A percentile compares a stretch with the other conserved stretches of the same genome.
Conservation (phyloP, 2,329 filamentous ascomycete species). For the Fusarium nodosum region DNA sequence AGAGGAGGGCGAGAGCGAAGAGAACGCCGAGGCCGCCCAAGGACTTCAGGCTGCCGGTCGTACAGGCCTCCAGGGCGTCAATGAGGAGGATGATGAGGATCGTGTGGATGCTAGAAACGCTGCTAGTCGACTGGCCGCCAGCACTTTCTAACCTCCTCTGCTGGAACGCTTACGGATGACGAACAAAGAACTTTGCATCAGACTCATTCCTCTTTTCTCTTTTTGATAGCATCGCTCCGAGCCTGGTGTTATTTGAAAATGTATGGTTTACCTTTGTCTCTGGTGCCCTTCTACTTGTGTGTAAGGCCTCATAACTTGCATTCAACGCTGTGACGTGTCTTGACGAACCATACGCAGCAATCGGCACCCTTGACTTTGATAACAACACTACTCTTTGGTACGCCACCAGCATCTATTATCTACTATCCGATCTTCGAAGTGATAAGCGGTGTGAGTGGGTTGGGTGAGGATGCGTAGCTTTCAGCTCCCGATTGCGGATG, state of each 20-base stretch:
- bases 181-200: constrained; percentile 33
- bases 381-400: constrained; percentile 19
- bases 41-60: constrained; percentile 57
- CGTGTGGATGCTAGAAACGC: constrained; percentile 95
- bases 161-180: constrained; percentile 31
- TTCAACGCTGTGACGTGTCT: constrained; percentile 36
- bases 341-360: constrained; percentile 11
- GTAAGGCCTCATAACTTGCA: constrained; percentile 13
- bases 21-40: constrained; percentile 56
- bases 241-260: constrained; percentile 44
- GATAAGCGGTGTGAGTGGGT: constrained; percentile 34
- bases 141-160: constrained; percentile 77
- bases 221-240: constrained; percentile 47
- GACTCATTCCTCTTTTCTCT: constrained; percentile 41
- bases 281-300: constrained; percentile 10
- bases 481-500: constrained; percentile 9
- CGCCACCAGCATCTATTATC: constrained; percentile 27
- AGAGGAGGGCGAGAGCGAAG: constrained; percentile 70
- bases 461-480: constrained; percentile 1
- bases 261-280: constrained; percentile 27
- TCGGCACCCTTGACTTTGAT: constrained; percentile 14
- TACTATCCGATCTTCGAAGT: constrained; percentile 27
- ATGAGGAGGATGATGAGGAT: constrained; percentile 91
- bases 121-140: constrained; percentile 91
- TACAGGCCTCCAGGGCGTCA: constrained; percentile 68